A percentile compares a stretch with the other conserved stretches of the same genome.
Conservation (phyloP, 1,284 basidiomycete species). For the Sanguinoderma infundibulare region DNA sequence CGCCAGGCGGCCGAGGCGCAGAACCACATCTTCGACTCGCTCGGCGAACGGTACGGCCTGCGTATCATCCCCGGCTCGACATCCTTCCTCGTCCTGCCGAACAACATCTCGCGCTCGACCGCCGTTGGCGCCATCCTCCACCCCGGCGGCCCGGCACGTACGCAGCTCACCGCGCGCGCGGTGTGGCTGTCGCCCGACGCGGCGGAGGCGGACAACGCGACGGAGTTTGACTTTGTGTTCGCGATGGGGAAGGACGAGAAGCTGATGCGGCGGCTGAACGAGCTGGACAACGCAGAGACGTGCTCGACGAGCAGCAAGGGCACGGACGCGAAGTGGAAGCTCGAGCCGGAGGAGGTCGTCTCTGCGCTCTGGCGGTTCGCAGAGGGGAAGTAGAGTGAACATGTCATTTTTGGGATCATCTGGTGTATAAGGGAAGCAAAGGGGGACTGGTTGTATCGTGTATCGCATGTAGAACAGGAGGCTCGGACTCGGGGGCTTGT, state of each 20-base stretch:
- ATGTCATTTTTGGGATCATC: neutral
- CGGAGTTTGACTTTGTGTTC: slow-evolving; percentile 65
- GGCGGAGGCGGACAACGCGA: slow-evolving; percentile 38
- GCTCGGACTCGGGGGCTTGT: neutral
- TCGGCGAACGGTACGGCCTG: slow-evolving; percentile 80
- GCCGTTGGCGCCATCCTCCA: slow-evolving; percentile 79
- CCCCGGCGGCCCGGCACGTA: slow-evolving; percentile 65
- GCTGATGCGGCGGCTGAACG: slow-evolving; percentile 71
- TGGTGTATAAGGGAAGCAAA: neutral
- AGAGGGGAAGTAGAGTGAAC: slow-evolving; percentile 32
- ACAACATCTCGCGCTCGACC: slow-evolving; percentile 80
- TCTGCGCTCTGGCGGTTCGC: slow-evolving; percentile 45
- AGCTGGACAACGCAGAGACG: slow-evolving; percentile 74
- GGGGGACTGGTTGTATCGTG: neutral
- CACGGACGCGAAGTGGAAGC: slow-evolving; percentile 78
- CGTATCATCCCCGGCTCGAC: slow-evolving; percentile 81
- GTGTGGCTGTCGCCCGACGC: slow-evolving; percentile 42
- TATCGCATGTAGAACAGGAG: neutral
- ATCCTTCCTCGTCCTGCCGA: slow-evolving; percentile 84
- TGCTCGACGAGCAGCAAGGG: slow-evolving; percentile 68
- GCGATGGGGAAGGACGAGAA: slow-evolving; percentile 78
- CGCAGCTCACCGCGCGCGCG: slow-evolving; percentile 41
- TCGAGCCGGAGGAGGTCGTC: slow-evolving; percentile 50
- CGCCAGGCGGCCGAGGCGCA: slow-evolving; percentile 89
- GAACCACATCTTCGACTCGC: slow-evolving; percentile 87